A percentile compares a stretch with the other conserved stretches of the same genome.
phyloP scores from a whole-genome alignment of 2,329 filamentous ascomycete genomes.

The Penicillium polonicum region DNA sequence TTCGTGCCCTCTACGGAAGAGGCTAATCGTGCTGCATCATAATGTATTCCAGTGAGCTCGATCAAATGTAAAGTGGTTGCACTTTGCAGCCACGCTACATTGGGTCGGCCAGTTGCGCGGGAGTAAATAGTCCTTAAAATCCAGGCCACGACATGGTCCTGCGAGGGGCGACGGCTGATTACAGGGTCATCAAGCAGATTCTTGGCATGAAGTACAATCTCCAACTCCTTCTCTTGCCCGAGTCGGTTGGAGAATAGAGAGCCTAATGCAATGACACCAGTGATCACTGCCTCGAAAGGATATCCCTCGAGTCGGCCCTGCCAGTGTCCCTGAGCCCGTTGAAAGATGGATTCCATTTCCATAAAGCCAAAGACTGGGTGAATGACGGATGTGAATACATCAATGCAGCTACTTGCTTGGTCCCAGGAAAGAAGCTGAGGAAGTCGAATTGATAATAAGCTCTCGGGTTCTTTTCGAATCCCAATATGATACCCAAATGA shows the following conservation, averaged over 20 bases:
- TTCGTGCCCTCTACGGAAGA: slow-evolving; percentile 9
- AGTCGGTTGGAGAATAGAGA: slow-evolving; percentile 31
- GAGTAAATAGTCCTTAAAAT: slow-evolving; percentile 52
- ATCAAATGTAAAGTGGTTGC: slow-evolving; percentile 56
- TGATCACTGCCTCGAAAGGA: slow-evolving; percentile 34
- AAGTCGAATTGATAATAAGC: slow-evolving; percentile 22
- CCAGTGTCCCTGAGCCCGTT: slow-evolving; percentile 33
- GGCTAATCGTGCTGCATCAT: slow-evolving; percentile 11
- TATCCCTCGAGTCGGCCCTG: slow-evolving; percentile 19
- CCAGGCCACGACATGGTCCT: slow-evolving; percentile 43
- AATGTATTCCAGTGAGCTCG: slow-evolving; percentile 45
- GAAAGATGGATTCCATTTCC: slow-evolving; percentile 25
- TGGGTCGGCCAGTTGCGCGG: slow-evolving; percentile 50
- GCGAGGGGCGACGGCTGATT: slow-evolving; percentile 24
- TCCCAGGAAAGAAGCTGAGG: slow-evolving; percentile 26
- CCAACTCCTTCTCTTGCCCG: slow-evolving; percentile 25
- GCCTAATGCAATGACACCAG: slow-evolving; percentile 34
- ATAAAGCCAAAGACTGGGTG: slow-evolving; percentile 36
- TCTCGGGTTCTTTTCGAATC: slow-evolving; percentile 29
- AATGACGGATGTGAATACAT: slow-evolving; percentile 31
- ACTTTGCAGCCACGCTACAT: slow-evolving; percentile 55
- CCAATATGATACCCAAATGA: slow-evolving; percentile 40
- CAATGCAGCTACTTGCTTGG: slow-evolving; percentile 27
- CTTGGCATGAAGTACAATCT: slow-evolving; percentile 39
- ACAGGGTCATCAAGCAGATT: slow-evolving; percentile 43